Conservation (phyloP, 2,329 filamentous ascomycete species). For the Fusarium drepaniforme region DNA sequence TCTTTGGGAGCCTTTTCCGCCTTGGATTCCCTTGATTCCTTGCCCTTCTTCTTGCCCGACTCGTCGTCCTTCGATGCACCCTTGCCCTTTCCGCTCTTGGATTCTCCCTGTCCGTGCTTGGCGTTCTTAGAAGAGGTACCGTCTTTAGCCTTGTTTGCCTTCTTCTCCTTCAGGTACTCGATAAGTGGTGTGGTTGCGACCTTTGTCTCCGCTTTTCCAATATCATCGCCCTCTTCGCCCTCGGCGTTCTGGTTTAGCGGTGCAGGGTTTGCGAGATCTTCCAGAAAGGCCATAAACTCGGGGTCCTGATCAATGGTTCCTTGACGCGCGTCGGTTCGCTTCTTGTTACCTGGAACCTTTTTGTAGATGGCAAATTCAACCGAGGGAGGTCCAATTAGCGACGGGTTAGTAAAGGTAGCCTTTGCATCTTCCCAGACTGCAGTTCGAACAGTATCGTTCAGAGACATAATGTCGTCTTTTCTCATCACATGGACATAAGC, state of each 20-base stretch:
- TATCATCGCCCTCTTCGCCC: conserved; percentile 56
- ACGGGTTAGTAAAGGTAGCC: conserved; percentile 77
- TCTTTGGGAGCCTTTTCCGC: conserved; percentile 66
- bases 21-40: conserved; percentile 72
- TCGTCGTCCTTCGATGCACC: conserved; percentile 60
- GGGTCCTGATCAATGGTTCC: conserved; percentile 97
- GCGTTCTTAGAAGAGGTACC: conserved; percentile 55
- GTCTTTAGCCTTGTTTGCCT: conserved; percentile 78
- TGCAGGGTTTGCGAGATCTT: conserved; percentile 81
- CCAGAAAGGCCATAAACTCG: conserved; percentile 94
- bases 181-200: conserved; percentile 89
- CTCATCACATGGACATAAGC: conserved; percentile 87
- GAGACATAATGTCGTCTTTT: conserved; percentile 72
- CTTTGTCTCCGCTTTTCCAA: conserved; percentile 66
- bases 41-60: conserved; percentile 71
- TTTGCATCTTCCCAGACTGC: conserved; percentile 85
- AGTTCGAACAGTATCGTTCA: conserved; percentile 78
- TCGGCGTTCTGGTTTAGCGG: conserved; percentile 59
- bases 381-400: conserved; percentile 81
- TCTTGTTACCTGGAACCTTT: conserved; percentile 81
- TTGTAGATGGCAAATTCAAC: conserved; percentile 88
- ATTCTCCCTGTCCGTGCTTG: conserved; percentile 71
- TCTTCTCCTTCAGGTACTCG: conserved; percentile 92
- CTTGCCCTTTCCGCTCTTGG: conserved; percentile 63
- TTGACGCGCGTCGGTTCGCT: conserved; percentile 84